Evolutionary conservation across 2,329 filamentous ascomycete genomes (phyloP).

Genomic region (Alternaria tenuissima): DNA sequence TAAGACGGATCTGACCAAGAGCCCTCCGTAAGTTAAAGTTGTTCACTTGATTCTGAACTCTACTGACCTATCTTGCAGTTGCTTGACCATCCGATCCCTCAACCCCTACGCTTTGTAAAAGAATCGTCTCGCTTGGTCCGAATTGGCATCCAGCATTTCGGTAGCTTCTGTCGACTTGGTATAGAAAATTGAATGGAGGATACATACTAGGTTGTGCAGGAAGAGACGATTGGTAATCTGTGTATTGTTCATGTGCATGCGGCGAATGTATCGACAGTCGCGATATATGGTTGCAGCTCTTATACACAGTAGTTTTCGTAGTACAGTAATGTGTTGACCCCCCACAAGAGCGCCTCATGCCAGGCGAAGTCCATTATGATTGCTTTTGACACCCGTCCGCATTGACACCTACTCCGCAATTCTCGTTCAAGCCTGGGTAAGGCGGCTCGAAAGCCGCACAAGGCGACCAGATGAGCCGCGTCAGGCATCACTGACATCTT

Average conservation of each 20-base stretch:
- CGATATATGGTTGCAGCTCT: slow-evolving; percentile 36
- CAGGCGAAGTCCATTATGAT: slow-evolving; percentile 25
- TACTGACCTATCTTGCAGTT: slow-evolving; percentile 59
- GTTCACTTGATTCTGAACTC: neutral
- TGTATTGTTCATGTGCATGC: slow-evolving; percentile 45
- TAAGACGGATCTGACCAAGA: slow-evolving; percentile 98
- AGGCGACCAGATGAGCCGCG: neutral
- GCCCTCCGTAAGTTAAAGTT: slow-evolving; percentile 85
- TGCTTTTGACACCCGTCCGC: slow-evolving; percentile 25
- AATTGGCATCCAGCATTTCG: neutral
- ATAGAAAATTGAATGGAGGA: slow-evolving; percentile 45
- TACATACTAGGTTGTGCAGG: slow-evolving; percentile 33
- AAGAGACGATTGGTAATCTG: slow-evolving; percentile 26
- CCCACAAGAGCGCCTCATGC: slow-evolving; percentile 12
- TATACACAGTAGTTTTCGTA: slow-evolving; percentile 34
- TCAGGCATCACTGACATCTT: slow-evolving; percentile 5
- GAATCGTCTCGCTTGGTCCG: slow-evolving; percentile 5
- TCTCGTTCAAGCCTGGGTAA: slow-evolving; percentile 21
- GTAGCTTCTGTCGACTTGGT: slow-evolving; percentile 32
- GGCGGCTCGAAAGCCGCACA: slow-evolving; percentile 1
- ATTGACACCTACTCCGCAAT: slow-evolving; percentile 21
- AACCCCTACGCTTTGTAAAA: slow-evolving; percentile 74
- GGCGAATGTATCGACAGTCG: slow-evolving; percentile 29
- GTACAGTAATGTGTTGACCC: slow-evolving; percentile 43
- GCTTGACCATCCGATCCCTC: slow-evolving; percentile 82